Evolutionary conservation across 331 rosid genomes (phyloP).

Genomic region (Saraca asoca): DNA sequence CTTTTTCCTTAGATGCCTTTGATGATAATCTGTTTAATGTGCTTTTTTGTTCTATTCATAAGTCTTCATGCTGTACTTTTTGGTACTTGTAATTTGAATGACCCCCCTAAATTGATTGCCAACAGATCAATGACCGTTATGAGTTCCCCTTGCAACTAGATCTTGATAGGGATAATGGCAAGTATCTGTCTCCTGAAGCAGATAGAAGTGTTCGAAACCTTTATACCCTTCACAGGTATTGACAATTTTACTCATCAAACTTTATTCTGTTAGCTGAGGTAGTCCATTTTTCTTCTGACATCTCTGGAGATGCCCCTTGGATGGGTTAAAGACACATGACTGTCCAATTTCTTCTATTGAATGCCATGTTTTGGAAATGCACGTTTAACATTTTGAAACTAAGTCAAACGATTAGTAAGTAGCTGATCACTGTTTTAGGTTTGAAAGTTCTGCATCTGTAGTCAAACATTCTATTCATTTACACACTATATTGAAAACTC

Average conservation of each 20-base stretch:
- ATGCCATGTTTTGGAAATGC: background rate
- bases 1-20: background rate
- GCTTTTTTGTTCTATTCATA: background rate
- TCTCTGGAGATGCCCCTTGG: too few relatives aligned
- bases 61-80: constrained; percentile 13
- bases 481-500: background rate
- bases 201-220: constrained; percentile 84
- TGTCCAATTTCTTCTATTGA: background rate
- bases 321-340: too few relatives aligned
- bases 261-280: constrained; percentile 9
- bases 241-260: background rate
- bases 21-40: background rate
- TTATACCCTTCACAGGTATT: constrained; percentile 80
- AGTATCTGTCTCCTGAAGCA: constrained; percentile 80
- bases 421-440: too few relatives aligned
- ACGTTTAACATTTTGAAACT: background rate
- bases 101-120: constrained; percentile 9
- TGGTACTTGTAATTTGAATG: constrained; percentile 1
- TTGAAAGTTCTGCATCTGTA: constrained; percentile 1
- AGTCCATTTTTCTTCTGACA: background rate
- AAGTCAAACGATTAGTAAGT: too few relatives aligned
- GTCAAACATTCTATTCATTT: background rate
- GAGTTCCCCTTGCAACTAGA: constrained; percentile 89
- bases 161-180: constrained; percentile 83
- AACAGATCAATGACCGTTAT: constrained; percentile 84